Conservation (phyloP, 2,329 filamentous ascomycete species). For the Phyllosticta paracitricarpa region DNA sequence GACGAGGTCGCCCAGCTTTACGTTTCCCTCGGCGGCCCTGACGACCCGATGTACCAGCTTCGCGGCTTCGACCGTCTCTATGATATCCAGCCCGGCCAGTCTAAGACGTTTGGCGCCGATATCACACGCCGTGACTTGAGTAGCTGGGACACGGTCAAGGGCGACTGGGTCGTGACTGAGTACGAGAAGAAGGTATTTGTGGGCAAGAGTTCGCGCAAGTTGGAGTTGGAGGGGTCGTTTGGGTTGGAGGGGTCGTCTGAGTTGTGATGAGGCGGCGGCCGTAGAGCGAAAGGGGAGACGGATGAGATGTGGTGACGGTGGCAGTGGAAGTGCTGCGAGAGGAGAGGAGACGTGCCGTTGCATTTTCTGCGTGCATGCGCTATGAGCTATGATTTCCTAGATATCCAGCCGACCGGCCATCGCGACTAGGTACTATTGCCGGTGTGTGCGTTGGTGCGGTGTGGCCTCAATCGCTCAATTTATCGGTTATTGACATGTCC, state of each 20-base stretch:
- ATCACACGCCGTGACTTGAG: constrained; percentile 73
- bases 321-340: too few species aligned
- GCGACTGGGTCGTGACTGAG: constrained; percentile 68
- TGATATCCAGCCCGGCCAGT: constrained; percentile 58
- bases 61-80: constrained; percentile 69
- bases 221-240: constrained; percentile 35
- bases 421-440: too few species aligned
- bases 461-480: too few species aligned
- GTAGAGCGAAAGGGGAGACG: background rate
- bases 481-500: too few species aligned
- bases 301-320: background rate
- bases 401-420: too few species aligned
- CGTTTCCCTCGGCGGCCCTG: constrained; percentile 66
- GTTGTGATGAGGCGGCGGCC: background rate
- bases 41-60: constrained; percentile 57
- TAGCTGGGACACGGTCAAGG: constrained; percentile 70
- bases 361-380: too few species aligned
- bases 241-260: constrained; percentile 18
- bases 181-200: constrained; percentile 52
- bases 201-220: constrained; percentile 48
- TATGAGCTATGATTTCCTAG: too few species aligned
- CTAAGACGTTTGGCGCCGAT: constrained; percentile 54
- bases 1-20: constrained; percentile 70
- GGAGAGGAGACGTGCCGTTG: too few species aligned
- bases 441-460: too few species aligned